These are phyloP conservation scores for Camellia granthamiana DNA, from an alignment of 148 eudicot species.

Conservation along the genomic window DNA sequence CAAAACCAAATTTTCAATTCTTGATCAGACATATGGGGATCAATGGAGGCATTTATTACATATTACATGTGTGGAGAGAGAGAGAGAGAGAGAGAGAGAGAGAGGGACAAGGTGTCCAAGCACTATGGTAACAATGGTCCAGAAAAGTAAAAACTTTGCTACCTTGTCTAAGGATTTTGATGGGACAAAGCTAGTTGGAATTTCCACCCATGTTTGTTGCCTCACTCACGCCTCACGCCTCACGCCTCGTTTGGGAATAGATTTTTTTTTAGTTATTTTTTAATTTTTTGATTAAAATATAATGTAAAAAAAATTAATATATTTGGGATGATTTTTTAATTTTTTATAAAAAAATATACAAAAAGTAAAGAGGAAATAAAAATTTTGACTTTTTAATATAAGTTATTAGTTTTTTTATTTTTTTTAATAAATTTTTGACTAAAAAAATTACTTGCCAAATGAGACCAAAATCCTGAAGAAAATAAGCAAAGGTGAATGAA, in stretches of 20 bases:
- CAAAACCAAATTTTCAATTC: background rate
- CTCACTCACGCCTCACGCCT: background rate
- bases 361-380: no score
- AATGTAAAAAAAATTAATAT: no score
- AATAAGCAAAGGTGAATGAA: conserved; percentile 17
- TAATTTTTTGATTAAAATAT: no score
- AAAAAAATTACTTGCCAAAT: no score
- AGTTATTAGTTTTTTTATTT: no score
- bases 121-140: conserved; percentile 23
- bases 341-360: no score
- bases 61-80: background rate
- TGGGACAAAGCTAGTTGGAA: conserved; percentile 23
- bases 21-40: background rate
- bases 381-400: no score
- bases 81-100: background rate
- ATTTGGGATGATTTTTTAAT: no score
- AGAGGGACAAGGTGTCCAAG: conserved; percentile 11
- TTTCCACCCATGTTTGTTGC: conserved; percentile 16
- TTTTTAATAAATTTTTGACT: no score
- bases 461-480: conserved; percentile 1
- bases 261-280: no score
- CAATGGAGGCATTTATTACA: background rate
- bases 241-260: no score
- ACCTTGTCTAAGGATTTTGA: conserved; percentile 16
- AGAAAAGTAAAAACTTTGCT: conserved; percentile 12